Conservation (phyloP, 2,329 filamentous ascomycete species). For the Pyrenophora seminiperda region DNA sequence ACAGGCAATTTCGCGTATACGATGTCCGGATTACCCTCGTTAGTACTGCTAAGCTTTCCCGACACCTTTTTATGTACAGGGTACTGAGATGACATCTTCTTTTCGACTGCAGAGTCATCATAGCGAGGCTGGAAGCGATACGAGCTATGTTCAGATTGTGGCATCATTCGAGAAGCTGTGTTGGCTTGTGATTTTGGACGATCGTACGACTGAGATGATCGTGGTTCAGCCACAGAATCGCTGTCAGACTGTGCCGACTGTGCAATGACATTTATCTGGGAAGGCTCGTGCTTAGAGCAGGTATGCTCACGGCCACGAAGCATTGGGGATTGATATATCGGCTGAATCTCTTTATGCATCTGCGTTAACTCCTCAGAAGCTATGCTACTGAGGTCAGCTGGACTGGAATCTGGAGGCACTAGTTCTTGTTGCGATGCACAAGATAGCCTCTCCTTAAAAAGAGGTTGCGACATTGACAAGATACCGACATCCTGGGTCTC, state of each 20-base stretch:
- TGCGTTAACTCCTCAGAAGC: conserved; percentile 18
- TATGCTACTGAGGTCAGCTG: conserved; percentile 16
- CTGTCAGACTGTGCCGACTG: background rate
- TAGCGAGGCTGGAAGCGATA: background rate
- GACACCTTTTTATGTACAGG: background rate
- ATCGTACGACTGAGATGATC: conserved; percentile 17
- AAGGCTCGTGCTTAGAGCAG: background rate
- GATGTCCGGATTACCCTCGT: background rate
- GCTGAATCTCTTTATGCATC: conserved; percentile 4
- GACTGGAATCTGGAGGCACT: background rate
- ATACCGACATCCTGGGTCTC: conserved; percentile 14
- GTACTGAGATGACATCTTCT: background rate
- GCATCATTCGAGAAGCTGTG: conserved; percentile 38
- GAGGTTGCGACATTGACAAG: background rate
- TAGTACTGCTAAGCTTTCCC: background rate
- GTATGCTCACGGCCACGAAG: background rate
- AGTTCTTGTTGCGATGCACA: background rate
- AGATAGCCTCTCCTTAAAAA: background rate
- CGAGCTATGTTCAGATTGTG: conserved; percentile 7
- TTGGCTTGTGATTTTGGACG: conserved; percentile 41
- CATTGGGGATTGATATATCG: background rate
- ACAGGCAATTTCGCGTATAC: background rate
- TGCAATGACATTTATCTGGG: background rate
- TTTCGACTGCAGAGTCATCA: background rate
- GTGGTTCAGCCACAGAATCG: background rate